phyloP scores from a whole-genome alignment of 768 basidiomycete species.

The Termitomyces titanicus region DNA sequence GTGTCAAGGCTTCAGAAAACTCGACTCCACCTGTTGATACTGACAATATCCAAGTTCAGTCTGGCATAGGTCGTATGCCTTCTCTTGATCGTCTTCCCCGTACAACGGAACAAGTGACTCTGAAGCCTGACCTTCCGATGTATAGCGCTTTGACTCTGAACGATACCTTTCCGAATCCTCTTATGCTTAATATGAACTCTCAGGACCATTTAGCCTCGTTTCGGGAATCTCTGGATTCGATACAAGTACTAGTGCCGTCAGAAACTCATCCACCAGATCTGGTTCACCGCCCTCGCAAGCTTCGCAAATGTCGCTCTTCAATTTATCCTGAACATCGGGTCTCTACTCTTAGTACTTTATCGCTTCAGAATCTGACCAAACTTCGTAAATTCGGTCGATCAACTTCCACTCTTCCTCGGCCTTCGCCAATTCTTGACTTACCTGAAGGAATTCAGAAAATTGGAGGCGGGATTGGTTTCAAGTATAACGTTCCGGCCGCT shows the following conservation, averaged over 20 bases:
- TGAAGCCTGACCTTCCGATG: conserved; percentile 8
- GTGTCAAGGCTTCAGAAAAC: not conserved
- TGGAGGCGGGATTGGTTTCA: conserved; percentile 52
- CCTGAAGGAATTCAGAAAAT: conserved; percentile 45
- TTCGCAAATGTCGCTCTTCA: conserved; percentile 36
- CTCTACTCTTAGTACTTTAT: conserved; percentile 29
- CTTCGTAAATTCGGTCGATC: conserved; percentile 33
- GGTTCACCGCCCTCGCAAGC: conserved; percentile 26
- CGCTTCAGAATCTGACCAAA: conserved; percentile 31
- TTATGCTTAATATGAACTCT: conserved; percentile 14
- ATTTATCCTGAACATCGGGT: conserved; percentile 23
- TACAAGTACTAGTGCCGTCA: conserved; percentile 21
- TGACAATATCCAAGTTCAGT: conserved; percentile 1
- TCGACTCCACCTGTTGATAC: not conserved
- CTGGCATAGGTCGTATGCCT: conserved; percentile 10
- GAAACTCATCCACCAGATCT: conserved; percentile 14
- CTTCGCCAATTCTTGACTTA: conserved; percentile 24
- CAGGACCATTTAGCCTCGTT: conserved; percentile 30
- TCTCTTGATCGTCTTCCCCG: conserved; percentile 8
- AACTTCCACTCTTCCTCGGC: conserved; percentile 24
- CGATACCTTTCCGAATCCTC: conserved; percentile 15
- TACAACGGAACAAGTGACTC: not conserved
- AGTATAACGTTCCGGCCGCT: conserved; percentile 31
- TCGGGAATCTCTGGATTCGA: conserved; percentile 46
- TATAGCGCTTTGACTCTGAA: conserved; percentile 10